phyloP scores from a whole-genome alignment of 305 asterid genomes.

The Galium porrigens region DNA sequence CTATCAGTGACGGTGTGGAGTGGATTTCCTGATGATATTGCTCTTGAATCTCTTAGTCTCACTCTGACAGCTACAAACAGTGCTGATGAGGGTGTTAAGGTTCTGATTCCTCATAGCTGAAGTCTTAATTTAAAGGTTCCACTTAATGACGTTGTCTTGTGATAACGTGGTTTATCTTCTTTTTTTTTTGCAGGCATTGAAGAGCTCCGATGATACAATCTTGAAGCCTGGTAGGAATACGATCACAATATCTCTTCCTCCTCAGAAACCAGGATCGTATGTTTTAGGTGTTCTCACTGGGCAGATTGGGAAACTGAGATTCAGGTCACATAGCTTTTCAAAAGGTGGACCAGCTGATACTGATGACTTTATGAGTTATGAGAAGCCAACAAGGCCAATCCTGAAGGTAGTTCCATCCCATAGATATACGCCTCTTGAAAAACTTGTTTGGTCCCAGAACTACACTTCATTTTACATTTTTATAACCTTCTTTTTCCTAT shows the following conservation, averaged over 20 bases:
- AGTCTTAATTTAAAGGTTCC: constrained; percentile 17
- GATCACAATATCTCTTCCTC: constrained; percentile 62
- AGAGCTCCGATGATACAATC: constrained; percentile 60
- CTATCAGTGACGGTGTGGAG: constrained; percentile 82
- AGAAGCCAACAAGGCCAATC: constrained; percentile 91
- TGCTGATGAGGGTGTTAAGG: constrained; percentile 96
- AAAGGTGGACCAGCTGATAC: constrained; percentile 87
- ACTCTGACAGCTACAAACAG: constrained; percentile 68
- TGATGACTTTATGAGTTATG: constrained; percentile 95
- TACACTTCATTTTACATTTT: background rate
- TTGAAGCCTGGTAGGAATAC: constrained; percentile 77
- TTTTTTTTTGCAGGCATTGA: constrained; percentile 48
- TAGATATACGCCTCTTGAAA: background rate
- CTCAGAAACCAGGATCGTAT: constrained; percentile 89
- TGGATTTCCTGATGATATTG: constrained; percentile 93
- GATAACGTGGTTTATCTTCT: background rate
- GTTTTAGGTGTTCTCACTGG: constrained; percentile 96
- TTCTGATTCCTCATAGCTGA: constrained; percentile 25
- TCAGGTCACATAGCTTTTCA: constrained; percentile 94
- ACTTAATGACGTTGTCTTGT: background rate
- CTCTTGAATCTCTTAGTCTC: constrained; percentile 87
- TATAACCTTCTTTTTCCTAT: background rate
- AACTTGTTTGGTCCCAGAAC: background rate
- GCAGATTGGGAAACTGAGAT: constrained; percentile 86
- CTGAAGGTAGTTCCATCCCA: constrained; percentile 47